Percentiles rank a stretch among this genome's conserved stretches.
Evolutionary conservation across 306 rosid genomes (phyloP).

Genomic region (Neltuma alba): DNA sequence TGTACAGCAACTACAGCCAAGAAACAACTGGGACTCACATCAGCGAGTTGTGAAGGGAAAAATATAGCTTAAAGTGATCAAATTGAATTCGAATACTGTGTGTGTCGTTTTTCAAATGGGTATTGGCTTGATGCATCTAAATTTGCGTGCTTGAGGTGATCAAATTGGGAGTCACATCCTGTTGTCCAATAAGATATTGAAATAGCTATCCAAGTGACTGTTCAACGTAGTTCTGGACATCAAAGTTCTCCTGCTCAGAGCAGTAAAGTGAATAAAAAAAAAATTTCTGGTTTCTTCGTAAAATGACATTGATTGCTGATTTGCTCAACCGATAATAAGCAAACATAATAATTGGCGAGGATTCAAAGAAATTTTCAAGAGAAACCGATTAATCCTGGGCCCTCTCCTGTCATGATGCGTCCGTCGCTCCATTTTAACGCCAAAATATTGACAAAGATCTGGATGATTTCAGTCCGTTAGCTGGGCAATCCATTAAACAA

Average conservation of each 20-base stretch:
- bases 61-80: neutral
- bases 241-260: constrained; percentile 10
- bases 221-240: constrained; percentile 15
- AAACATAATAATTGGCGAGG: neutral
- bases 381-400: too few relatives aligned
- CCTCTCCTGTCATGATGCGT: neutral
- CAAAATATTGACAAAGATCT: neutral
- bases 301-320: neutral
- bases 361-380: neutral
- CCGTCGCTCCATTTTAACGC: neutral
- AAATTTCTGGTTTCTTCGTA: neutral
- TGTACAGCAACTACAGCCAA: neutral
- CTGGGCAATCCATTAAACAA: neutral
- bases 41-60: neutral
- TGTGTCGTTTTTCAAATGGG: neutral
- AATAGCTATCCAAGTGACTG: neutral
- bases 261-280: constrained; percentile 12
- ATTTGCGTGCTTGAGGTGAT: neutral
- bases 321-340: neutral
- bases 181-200: neutral
- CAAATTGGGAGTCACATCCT: neutral
- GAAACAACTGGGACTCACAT: neutral
- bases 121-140: neutral
- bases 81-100: neutral
- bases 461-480: neutral